These are phyloP conservation scores for Yamadazyma endophytica DNA, from an alignment of 805 yeast genomes.

Conservation along the genomic window DNA sequence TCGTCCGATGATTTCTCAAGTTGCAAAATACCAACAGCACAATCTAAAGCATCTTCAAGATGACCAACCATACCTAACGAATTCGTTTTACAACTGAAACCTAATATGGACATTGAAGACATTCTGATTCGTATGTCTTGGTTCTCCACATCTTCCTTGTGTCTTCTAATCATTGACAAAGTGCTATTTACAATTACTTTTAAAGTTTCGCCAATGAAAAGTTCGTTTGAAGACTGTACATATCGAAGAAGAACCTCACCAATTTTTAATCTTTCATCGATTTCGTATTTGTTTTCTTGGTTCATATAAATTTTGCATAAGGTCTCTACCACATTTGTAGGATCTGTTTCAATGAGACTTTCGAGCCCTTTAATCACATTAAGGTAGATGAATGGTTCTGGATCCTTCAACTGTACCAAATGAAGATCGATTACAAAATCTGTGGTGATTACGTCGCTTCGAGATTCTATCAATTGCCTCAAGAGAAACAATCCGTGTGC, in stretches of 20 bases:
- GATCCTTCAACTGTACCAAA: conserved; percentile 60
- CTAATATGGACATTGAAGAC: conserved; percentile 86
- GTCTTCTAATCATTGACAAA: conserved; percentile 33
- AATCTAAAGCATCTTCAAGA: conserved; percentile 62
- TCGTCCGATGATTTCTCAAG: conserved; percentile 44
- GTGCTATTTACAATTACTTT: conserved; percentile 40
- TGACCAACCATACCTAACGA: conserved; percentile 48
- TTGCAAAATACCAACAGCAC: conserved; percentile 69
- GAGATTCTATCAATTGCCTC: conserved; percentile 47
- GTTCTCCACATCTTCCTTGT: conserved; percentile 16
- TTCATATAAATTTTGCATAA: conserved; percentile 37
- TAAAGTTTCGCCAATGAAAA: conserved; percentile 45
- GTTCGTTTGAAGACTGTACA: conserved; percentile 45
- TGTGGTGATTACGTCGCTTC: conserved; percentile 47
- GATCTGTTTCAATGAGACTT: conserved; percentile 47
- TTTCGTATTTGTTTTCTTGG: conserved; percentile 16
- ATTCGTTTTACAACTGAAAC: conserved; percentile 57
- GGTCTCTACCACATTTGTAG: conserved; percentile 28
- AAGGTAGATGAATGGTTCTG: conserved; percentile 83
- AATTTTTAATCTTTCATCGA: conserved; percentile 70
- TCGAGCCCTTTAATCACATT: conserved; percentile 80
- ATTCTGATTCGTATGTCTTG: conserved; percentile 64
- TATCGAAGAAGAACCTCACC: conserved; percentile 77
- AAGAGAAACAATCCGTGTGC: conserved; percentile 79
- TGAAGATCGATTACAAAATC: conserved; percentile 60